Evolutionary conservation across 768 basidiomycete genomes (phyloP).

Genomic region (Cystofilobasidium ferigula): DNA sequence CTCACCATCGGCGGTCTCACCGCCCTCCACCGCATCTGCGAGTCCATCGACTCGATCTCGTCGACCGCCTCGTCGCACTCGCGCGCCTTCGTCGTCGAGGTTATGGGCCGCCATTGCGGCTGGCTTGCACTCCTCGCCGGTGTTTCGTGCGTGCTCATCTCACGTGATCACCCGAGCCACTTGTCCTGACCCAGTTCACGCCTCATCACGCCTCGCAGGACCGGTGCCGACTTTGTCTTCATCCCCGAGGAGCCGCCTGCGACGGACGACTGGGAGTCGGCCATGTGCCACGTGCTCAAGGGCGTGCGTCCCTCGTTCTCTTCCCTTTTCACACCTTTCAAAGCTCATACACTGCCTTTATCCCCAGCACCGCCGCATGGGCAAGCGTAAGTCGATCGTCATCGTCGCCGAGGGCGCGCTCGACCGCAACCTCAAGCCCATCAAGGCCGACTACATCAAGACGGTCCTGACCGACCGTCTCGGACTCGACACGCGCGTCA

Average conservation of each 20-base stretch:
- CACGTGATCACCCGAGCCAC: not conserved
- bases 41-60: conserved; percentile 95
- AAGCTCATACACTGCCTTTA: not conserved
- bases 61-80: conserved; percentile 93
- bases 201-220: conserved; percentile 28
- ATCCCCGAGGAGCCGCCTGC: conserved; percentile 87
- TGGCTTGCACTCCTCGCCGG: conserved; percentile 92
- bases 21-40: conserved; percentile 90
- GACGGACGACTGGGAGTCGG: conserved; percentile 70
- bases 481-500: conserved; percentile 88
- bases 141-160: conserved; percentile 51
- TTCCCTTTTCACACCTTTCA: not conserved
- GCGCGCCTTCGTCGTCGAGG: conserved; percentile 93
- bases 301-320: conserved; percentile 46
- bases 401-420: conserved; percentile 96
- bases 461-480: conserved; percentile 73
- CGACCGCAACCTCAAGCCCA: conserved; percentile 78
- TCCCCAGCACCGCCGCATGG: conserved; percentile 68
- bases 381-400: conserved; percentile 96
- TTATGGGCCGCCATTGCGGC: conserved; percentile 99
- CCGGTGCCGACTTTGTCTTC: conserved; percentile 92
- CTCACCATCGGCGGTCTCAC: conserved; percentile 94
- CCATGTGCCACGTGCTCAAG: conserved; percentile 76
- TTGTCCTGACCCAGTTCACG: too few species aligned
- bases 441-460: conserved; percentile 81